Base-by-base conservation (phyloP, 768 basidiomycete genomes). In the Calocybe indica region DNA sequence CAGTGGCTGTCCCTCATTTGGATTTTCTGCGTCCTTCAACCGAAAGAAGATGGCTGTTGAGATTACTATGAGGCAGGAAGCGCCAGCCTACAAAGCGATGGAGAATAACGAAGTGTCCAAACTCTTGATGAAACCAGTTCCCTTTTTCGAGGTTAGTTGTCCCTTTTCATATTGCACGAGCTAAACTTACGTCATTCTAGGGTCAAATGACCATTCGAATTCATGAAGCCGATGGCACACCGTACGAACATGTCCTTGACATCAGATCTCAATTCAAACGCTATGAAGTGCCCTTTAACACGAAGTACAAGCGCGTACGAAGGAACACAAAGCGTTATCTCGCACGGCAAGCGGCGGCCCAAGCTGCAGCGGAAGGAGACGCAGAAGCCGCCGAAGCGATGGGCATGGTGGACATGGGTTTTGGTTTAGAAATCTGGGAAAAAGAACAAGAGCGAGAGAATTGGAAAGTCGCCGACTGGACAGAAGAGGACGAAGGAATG, bases 191-290 rank as follows among this genome's bases (percentile, higher is more conserved):
- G n/a, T 14, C 29, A 37, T 14, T 49, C 28, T 43, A 92, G 83
- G 96, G 96, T 12, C 91, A 93, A 74, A 92, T 99, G 87, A 98
- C 96, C 28, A 87, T 99, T 49, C 90, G 96, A 30, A 96, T 98
- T 44, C 95, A 98, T 59, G 96, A 99, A 72, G 96, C 95, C 1
- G 96, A 99, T 62, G 96, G 95, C 3, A 98, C 96, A 34, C 95
- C 96, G 1, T 98, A 97, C 61, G 96, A 99, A 62, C 96, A 99
- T 61, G 92, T 99, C 15, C 74, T 99, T 37, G 92, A 96, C 61
- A 91, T 98, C 50, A 83, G 85, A 36, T 80, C 78, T 22, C 66
- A 81, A 1, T 91, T 87, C 71, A 97, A 97, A 62, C 86, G 86
- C n/a, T 96, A 90, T 61, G 93, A 97, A 60, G 91, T 99, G 1